Evolutionary conservation across 164 flowering plant species (phyloP), one percentile per base, ranked within the genome.

Genomic region (Litsea cubeba): DNA sequence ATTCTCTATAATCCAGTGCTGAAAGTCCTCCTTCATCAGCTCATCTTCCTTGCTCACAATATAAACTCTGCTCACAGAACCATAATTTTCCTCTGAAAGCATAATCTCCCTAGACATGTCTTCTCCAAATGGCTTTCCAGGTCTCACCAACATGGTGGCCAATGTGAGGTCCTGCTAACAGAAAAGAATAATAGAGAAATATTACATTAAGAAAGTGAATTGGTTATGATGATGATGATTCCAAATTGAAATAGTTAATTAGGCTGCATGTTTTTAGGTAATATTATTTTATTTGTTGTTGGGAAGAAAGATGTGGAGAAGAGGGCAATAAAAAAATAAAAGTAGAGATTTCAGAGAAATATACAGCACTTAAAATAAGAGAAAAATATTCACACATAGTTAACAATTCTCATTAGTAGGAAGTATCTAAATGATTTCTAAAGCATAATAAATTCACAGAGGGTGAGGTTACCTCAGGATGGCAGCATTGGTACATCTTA

Each of bases 391-490:
- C 17, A 51, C 14, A 17, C 58, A 12, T 51, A 12, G 3, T 51
- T 15, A 17, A 7, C 58, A 12, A 51, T 12, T 12, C 58, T 12
- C 15, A 51, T 4, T 0, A 14, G 58, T 0, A 3, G 18, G 18
- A 51, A 12, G 3, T 51, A 15, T 51, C 58, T 3, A 12, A 12
- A 30, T 30, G 35, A 30, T 30, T 30, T 30, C 35, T 30, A 4
- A 30, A 30, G 35, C 35, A 30, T 30, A 51, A 14, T 51, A 51
- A 51, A 12, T 2, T 51, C 58, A 12, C 58, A 14, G 58, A 51
- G 35, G 35, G 5, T 12, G 18, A 51, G 14, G 4, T 51, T 65
- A 65, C 85, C 86, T 83, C 84, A 25, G 81, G 74, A 25, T 82
- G 82, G 8, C 82, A 76, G 50, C 72, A 74, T 25, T 82, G 80